Percentiles rank a stretch among this genome's conserved stretches.
These are phyloP conservation scores for Xylaria bambusicola DNA, from an alignment of 495 filamentous ascomycete species.

Conservation along the genomic window DNA sequence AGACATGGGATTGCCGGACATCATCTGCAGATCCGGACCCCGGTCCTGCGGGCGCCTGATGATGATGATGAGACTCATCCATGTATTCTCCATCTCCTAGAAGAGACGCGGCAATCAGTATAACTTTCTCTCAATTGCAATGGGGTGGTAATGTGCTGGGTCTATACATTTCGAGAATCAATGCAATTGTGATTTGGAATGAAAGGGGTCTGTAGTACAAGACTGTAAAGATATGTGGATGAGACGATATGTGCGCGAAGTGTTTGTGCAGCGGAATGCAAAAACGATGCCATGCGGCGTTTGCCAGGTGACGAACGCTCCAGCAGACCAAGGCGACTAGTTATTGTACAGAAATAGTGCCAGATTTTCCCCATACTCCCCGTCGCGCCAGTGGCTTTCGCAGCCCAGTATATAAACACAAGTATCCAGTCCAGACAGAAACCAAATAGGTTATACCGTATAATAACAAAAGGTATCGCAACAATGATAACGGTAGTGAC, in stretches of 20 bases:
- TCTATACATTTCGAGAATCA: conserved; percentile 35
- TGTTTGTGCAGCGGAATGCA: conserved; percentile 41
- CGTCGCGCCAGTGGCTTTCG: conserved; percentile 34
- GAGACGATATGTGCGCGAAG: conserved; percentile 41
- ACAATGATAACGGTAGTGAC: conserved; percentile 31
- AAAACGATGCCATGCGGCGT: conserved; percentile 36
- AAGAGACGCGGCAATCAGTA: conserved; percentile 31
- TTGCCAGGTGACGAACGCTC: conserved; percentile 35
- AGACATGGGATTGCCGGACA: conserved; percentile 75
- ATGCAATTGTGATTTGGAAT: conserved; percentile 34
- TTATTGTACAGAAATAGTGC: conserved; percentile 41
- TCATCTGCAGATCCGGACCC: conserved; percentile 47
- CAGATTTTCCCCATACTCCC: conserved; percentile 31
- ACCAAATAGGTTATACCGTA: conserved; percentile 32
- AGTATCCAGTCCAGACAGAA: conserved; percentile 32
- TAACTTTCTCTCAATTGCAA: conserved; percentile 25
- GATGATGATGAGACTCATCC: conserved; percentile 62
- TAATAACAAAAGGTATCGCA: conserved; percentile 52
- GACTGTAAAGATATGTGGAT: conserved; percentile 37
- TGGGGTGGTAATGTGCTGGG: conserved; percentile 42
- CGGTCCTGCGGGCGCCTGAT: conserved; percentile 53
- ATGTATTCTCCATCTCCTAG: conserved; percentile 56
- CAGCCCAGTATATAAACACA: conserved; percentile 37
- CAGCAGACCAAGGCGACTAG: conserved; percentile 28
- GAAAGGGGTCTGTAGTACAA: conserved; percentile 34